Conservation (phyloP, 345 rosid genomes). For the Bruguiera sexangula region DNA sequence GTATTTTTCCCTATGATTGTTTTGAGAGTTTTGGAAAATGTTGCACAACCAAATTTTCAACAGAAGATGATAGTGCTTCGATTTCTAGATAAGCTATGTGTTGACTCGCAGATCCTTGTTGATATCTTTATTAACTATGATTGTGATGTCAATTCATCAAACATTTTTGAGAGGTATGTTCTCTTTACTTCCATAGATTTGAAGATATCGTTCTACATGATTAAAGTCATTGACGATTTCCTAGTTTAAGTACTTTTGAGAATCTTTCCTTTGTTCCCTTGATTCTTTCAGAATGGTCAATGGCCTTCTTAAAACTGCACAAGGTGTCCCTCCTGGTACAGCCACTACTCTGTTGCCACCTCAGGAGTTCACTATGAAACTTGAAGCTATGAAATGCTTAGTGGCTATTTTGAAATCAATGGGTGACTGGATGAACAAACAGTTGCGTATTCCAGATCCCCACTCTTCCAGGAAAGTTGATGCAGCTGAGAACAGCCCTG, state of each 20-base stretch:
- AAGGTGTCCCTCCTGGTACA: slow-evolving; percentile 89
- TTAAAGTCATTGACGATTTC: not conserved
- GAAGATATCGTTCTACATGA: not conserved
- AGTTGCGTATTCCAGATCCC: slow-evolving; percentile 87
- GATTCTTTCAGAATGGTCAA: slow-evolving; percentile 81
- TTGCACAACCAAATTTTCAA: slow-evolving; percentile 95
- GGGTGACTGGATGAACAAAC: slow-evolving; percentile 99
- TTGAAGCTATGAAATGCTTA: slow-evolving; percentile 96
- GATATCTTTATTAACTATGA: slow-evolving; percentile 98
- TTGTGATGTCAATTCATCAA: slow-evolving; percentile 98
- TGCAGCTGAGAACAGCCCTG: slow-evolving; percentile 59
- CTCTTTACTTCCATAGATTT: slow-evolving; percentile 3
- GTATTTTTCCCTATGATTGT: slow-evolving; percentile 99
- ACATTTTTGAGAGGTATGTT: slow-evolving; percentile 95
- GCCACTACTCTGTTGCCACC: slow-evolving; percentile 81
- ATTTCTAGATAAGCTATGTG: slow-evolving; percentile 89
- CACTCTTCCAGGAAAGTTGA: slow-evolving; percentile 61
- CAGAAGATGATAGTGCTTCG: slow-evolving; percentile 99
- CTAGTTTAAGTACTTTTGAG: not conserved
- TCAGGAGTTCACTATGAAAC: slow-evolving; percentile 88
- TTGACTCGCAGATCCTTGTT: slow-evolving; percentile 95
- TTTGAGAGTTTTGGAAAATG: slow-evolving; percentile 91
- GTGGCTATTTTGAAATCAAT: slow-evolving; percentile 89
- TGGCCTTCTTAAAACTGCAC: slow-evolving; percentile 99
- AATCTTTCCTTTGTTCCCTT: slow-evolving; percentile 13